Percentiles rank a stretch among this genome's conserved stretches.
Conservation (phyloP, 2,329 filamentous ascomycete species). For the Trichoderma guizhouense region DNA sequence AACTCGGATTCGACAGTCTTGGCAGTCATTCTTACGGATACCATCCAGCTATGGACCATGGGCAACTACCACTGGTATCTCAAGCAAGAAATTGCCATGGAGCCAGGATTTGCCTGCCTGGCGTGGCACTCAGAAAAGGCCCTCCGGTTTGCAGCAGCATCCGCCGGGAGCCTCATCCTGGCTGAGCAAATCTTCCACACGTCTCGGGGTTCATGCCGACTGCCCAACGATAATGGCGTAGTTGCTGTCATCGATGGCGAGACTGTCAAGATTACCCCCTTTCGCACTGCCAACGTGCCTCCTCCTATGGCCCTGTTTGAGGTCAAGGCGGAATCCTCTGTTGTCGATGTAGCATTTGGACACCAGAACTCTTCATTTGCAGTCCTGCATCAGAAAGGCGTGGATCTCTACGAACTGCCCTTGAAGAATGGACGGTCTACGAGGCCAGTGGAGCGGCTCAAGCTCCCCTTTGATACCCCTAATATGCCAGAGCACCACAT, state of each 20-base stretch:
- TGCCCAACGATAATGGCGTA: conserved; percentile 73
- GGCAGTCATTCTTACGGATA: conserved; percentile 70
- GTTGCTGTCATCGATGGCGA: conserved; percentile 83
- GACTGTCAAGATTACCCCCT: conserved; percentile 76
- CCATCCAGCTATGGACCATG: conserved; percentile 92
- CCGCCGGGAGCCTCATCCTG: conserved; percentile 50
- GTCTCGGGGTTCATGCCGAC: conserved; percentile 63
- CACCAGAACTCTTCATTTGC: conserved; percentile 63
- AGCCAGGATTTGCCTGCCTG: conserved; percentile 34
- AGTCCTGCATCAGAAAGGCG: conserved; percentile 63
- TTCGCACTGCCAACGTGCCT: conserved; percentile 79
- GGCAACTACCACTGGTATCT: conserved; percentile 98
- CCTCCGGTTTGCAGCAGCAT: conserved; percentile 60
- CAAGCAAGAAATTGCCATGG: conserved; percentile 74
- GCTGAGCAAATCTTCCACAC: conserved; percentile 67
- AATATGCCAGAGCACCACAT: conserved; percentile 24
- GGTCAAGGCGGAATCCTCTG: conserved; percentile 57
- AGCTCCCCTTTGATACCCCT: conserved; percentile 37
- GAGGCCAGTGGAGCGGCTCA: conserved; percentile 40
- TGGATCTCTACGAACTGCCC: conserved; percentile 70
- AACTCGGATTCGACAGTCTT: conserved; percentile 90
- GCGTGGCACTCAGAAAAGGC: conserved; percentile 86
- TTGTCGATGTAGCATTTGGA: conserved; percentile 73
- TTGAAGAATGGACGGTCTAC: conserved; percentile 53
- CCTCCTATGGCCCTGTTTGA: conserved; percentile 90